Conservation (phyloP, 2,329 filamentous ascomycete species). For the Hymenoscyphus salicellus region DNA sequence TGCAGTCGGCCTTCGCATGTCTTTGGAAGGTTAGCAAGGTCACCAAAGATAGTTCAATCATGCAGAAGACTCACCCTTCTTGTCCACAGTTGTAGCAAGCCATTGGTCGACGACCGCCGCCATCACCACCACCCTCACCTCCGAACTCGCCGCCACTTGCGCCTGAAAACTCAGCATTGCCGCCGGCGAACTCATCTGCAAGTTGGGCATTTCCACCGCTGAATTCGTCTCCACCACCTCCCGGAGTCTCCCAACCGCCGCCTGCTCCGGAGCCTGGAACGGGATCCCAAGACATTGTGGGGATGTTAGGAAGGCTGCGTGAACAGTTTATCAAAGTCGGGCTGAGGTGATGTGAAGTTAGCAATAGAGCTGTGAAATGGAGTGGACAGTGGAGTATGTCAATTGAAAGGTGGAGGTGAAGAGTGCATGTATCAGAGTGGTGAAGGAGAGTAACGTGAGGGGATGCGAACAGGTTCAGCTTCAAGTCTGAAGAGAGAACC, state of each 20-base stretch:
- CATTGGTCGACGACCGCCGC: slow-evolving; percentile 15
- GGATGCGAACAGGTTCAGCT: neutral
- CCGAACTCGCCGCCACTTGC: slow-evolving; percentile 16
- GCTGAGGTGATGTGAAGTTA: neutral
- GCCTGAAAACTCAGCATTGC: slow-evolving; percentile 10
- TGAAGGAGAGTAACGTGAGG: neutral
- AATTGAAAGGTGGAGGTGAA: neutral
- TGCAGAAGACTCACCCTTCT: slow-evolving; percentile 52
- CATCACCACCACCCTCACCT: slow-evolving; percentile 11
- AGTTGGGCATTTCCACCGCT: slow-evolving; percentile 11
- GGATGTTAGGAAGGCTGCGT: neutral
- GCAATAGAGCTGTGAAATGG: neutral
- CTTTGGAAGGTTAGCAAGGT: slow-evolving; percentile 36
- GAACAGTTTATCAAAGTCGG: neutral
- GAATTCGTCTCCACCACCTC: slow-evolving; percentile 8
- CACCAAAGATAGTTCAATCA: neutral
- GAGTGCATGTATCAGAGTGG: neutral
- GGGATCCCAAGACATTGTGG: slow-evolving; percentile 31
- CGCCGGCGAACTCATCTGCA: slow-evolving; percentile 3
- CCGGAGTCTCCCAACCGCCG: slow-evolving; percentile 6
- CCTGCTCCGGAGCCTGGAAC: neutral
- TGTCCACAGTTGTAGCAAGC: slow-evolving; percentile 55
- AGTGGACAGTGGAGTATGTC: neutral
- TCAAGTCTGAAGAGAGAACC: neutral
- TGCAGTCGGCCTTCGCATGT: slow-evolving; percentile 62